Evolutionary conservation across 345 rosid species (phyloP).

Genomic region (Iberis pinnata): DNA sequence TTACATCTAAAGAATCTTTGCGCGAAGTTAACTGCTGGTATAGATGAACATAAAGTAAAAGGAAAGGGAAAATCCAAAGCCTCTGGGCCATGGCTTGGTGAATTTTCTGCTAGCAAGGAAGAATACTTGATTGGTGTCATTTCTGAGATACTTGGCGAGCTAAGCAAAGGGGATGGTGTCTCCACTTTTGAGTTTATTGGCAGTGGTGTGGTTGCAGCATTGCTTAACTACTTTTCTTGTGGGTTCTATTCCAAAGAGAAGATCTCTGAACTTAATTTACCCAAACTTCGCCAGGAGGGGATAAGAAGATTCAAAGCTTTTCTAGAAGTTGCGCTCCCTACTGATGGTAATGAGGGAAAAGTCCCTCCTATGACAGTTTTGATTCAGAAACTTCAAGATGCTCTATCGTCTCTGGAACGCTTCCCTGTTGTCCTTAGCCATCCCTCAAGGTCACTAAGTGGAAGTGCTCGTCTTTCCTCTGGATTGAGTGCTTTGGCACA

Average conservation of each 20-base stretch:
- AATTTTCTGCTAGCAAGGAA: conserved; percentile 61
- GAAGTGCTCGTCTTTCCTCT: conserved; percentile 92
- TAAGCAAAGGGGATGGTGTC: conserved; percentile 95
- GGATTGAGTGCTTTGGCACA: conserved; percentile 93
- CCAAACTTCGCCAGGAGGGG: conserved; percentile 81
- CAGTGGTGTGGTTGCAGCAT: conserved; percentile 93
- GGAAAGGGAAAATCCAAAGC: conserved; percentile 86
- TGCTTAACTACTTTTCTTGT: conserved; percentile 87
- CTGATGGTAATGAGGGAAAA: conserved; percentile 39
- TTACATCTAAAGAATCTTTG: conserved; percentile 78
- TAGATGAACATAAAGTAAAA: conserved; percentile 78
- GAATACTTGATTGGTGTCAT: conserved; percentile 72
- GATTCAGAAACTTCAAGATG: conserved; percentile 96
- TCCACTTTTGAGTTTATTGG: conserved; percentile 98
- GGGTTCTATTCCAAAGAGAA: conserved; percentile 80
- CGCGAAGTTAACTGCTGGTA: conserved; percentile 58
- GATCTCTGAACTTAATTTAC: conserved; percentile 63
- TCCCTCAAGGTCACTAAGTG: conserved; percentile 76
- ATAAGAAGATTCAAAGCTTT: conserved; percentile 74
- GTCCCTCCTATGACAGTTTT: conserved; percentile 66
- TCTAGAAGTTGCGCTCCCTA: conserved; percentile 70
- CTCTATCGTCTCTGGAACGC: conserved; percentile 86
- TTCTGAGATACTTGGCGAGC: conserved; percentile 76
- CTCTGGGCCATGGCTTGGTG: conserved; percentile 47
- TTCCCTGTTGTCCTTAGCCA: conserved; percentile 96